Conservation (phyloP, 306 rosid species). For the Quercus mongolica region DNA sequence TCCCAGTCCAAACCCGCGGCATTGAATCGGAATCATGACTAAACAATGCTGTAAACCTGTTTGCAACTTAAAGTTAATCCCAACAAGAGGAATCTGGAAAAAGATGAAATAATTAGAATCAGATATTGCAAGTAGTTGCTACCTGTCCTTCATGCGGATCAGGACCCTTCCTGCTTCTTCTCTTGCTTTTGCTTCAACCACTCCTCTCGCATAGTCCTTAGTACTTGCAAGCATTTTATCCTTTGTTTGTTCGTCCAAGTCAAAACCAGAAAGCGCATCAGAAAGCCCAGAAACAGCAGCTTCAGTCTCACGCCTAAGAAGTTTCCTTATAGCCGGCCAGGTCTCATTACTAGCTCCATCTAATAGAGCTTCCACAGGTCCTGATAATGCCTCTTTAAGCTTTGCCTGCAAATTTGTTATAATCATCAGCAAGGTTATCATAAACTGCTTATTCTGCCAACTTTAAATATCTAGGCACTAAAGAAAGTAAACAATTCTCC, state of each 20-base stretch:
- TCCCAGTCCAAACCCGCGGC: constrained; percentile 97
- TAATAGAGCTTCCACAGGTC: constrained; percentile 82
- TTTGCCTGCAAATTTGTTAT: constrained; percentile 55
- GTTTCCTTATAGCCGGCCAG: constrained; percentile 81
- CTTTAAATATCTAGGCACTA: constrained; percentile 4
- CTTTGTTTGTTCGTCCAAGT: constrained; percentile 63
- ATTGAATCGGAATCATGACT: constrained; percentile 94
- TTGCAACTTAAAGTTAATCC: constrained; percentile 31
- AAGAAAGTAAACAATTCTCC: constrained; percentile 4
- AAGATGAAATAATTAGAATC: not conserved
- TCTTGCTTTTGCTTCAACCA: constrained; percentile 82
- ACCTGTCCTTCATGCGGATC: constrained; percentile 96
- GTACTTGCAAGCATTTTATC: constrained; percentile 46
- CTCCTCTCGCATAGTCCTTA: constrained; percentile 62
- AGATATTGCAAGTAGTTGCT: constrained; percentile 24
- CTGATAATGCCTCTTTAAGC: constrained; percentile 72
- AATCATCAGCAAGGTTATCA: constrained; percentile 30
- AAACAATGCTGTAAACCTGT: constrained; percentile 86
- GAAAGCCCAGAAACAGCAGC: constrained; percentile 68
- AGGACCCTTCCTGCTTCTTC: constrained; percentile 97
- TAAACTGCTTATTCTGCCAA: constrained; percentile 9
- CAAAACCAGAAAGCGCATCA: constrained; percentile 68
- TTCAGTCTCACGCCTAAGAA: constrained; percentile 71
- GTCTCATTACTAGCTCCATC: constrained; percentile 90
- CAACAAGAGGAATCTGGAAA: constrained; percentile 1